phyloP scores from a whole-genome alignment of 306 rosid genomes.

The Prunus campanulata region DNA sequence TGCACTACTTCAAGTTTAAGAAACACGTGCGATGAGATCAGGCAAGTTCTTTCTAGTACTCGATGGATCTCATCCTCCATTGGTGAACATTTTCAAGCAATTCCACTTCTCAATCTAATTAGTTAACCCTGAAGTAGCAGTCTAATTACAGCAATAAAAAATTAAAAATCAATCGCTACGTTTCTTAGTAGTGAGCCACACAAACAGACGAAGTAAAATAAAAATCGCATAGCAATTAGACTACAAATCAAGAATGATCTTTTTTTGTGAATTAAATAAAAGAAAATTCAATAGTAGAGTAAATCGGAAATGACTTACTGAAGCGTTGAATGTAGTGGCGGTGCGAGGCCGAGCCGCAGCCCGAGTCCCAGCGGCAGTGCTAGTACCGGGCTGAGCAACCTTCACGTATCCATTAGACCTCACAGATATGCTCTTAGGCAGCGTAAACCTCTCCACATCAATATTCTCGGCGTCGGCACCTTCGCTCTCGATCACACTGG shows the following conservation, averaged over 20 bases:
- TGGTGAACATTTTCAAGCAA: not conserved
- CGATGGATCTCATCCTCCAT: not conserved
- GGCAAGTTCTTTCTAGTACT: not conserved
- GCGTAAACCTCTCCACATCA: conserved; percentile 58
- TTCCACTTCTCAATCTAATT: not conserved
- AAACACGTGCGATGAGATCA: not conserved
- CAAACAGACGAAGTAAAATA: not conserved
- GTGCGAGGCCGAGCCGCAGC: conserved; percentile 46
- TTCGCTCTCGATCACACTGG: conserved; percentile 55
- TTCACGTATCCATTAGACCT: conserved; percentile 81
- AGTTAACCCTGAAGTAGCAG: not conserved
- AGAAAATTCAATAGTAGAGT: not conserved
- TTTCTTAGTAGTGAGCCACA: not conserved
- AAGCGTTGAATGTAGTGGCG: conserved; percentile 42
- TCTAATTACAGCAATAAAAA: not conserved
- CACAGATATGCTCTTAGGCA: conserved; percentile 94
- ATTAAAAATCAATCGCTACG: not conserved
- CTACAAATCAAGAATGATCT: not conserved
- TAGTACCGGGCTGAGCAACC: conserved; percentile 33
- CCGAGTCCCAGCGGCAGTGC: conserved; percentile 47
- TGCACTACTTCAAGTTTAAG: too few species aligned
- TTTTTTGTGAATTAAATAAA: not conserved
- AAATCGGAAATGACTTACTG: conserved; percentile 45
- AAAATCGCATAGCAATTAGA: not conserved
- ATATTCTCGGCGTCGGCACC: conserved; percentile 31